A percentile compares a stretch with the other conserved stretches of the same genome.
phyloP scores from a whole-genome alignment of 2,329 filamentous ascomycete species.

The Fusarium hostae region DNA sequence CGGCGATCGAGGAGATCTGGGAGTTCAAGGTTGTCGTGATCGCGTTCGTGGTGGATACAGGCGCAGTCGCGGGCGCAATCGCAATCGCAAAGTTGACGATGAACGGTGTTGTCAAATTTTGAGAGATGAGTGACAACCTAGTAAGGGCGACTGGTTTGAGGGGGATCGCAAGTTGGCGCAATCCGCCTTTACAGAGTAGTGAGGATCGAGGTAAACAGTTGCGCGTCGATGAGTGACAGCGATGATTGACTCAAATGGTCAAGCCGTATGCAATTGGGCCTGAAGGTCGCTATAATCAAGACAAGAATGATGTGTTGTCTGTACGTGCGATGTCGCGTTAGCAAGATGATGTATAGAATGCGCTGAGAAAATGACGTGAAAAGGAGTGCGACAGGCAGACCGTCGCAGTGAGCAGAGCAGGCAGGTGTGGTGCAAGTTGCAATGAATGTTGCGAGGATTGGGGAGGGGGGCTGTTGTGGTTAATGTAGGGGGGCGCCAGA shows the following conservation, averaged over 20 bases:
- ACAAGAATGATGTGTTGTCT: slow-evolving; percentile 5
- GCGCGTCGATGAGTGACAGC: slow-evolving; percentile 3
- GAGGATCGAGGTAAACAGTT: slow-evolving; percentile 4
- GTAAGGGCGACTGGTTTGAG: not conserved
- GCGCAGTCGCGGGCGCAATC: slow-evolving; percentile 20
- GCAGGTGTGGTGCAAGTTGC: slow-evolving; percentile 42
- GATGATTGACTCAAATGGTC: not conserved
- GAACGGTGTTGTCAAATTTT: not conserved
- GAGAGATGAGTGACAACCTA: not conserved
- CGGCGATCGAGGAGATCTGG: slow-evolving; percentile 39
- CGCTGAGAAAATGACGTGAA: slow-evolving; percentile 31
- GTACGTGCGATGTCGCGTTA: slow-evolving; percentile 22
- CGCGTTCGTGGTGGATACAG: slow-evolving; percentile 26
- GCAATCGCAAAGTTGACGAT: not conserved
- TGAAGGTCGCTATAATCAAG: not conserved
- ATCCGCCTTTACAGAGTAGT: not conserved
- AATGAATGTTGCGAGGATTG: slow-evolving; percentile 38
- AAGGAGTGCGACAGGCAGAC: slow-evolving; percentile 35
- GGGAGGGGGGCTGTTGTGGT: slow-evolving; percentile 33
- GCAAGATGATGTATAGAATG: slow-evolving; percentile 18
- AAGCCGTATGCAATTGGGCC: slow-evolving; percentile 7
- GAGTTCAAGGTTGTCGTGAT: slow-evolving; percentile 30
- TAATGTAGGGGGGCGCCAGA: slow-evolving; percentile 42
- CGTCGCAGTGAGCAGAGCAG: slow-evolving; percentile 28
- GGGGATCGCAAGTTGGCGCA: not conserved